A percentile compares a stretch with the other conserved stretches of the same genome.
These are phyloP conservation scores for Sphagnurus paluster DNA, from an alignment of 1,284 basidiomycete species.

Conservation along the genomic window DNA sequence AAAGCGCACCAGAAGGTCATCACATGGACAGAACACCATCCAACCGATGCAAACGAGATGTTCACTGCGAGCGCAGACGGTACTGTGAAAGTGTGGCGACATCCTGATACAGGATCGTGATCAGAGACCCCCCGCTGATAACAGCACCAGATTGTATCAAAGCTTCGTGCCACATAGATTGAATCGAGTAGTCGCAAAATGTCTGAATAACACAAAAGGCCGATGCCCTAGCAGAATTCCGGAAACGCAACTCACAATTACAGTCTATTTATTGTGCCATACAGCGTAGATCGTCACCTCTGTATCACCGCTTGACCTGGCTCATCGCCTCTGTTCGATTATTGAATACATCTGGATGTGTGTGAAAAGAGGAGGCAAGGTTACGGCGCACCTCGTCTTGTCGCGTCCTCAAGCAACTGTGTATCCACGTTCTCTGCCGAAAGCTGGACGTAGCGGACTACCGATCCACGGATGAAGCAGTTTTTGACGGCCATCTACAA, in stretches of 20 bases:
- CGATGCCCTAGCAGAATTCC: slow-evolving; percentile 1
- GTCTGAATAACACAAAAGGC: slow-evolving; percentile 6
- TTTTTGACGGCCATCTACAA: slow-evolving; percentile 96
- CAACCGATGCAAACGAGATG: slow-evolving; percentile 79
- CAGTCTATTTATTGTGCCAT: slow-evolving; percentile 10
- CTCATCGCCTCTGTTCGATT: slow-evolving; percentile 47
- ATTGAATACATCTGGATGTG: slow-evolving; percentile 7
- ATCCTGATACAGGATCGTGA: slow-evolving; percentile 28
- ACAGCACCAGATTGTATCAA: too few relatives aligned
- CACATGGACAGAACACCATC: slow-evolving; percentile 90
- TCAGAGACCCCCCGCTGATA: too few relatives aligned
- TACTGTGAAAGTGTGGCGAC: slow-evolving; percentile 79
- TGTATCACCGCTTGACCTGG: slow-evolving; percentile 52
- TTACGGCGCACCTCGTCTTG: slow-evolving; percentile 89
- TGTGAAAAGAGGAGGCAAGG: slow-evolving; percentile 8
- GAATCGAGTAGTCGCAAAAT: not conserved
- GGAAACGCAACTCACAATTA: slow-evolving; percentile 11
- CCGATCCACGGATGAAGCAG: slow-evolving; percentile 97
- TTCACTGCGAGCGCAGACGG: slow-evolving; percentile 88
- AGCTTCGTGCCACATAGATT: too few relatives aligned
- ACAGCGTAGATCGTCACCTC: slow-evolving; percentile 2
- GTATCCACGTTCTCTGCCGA: slow-evolving; percentile 94
- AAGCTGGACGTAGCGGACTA: slow-evolving; percentile 96
- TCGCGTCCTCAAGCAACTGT: slow-evolving; percentile 95
- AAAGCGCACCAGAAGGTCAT: slow-evolving; percentile 82